Percentiles rank a stretch among this genome's conserved stretches.
phyloP scores from a whole-genome alignment of 176 grass and related monocot genomes.

The Guadua angustifolia region DNA sequence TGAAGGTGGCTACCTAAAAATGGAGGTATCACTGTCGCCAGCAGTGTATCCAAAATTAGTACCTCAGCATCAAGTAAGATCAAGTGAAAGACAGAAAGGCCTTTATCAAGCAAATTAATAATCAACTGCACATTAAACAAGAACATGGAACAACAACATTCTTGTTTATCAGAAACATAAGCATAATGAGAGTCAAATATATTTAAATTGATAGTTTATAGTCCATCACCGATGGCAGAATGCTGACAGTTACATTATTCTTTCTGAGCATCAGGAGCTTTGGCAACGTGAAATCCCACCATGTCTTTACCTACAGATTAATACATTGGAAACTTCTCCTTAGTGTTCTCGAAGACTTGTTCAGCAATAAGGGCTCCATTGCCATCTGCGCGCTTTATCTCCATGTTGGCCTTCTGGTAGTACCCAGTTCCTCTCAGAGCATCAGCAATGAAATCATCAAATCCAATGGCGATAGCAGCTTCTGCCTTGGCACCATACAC shows the following conservation, averaged over 20 bases:
- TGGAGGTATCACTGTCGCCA: neutral
- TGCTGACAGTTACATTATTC: constrained; percentile 37
- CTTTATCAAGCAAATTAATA: constrained; percentile 23
- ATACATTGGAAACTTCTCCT: constrained; percentile 68
- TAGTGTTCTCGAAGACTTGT: constrained; percentile 69
- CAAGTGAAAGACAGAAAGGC: neutral
- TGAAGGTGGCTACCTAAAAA: neutral
- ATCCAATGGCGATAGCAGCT: constrained; percentile 84
- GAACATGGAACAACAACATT: neutral
- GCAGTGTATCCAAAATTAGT: neutral
- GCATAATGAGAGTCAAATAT: constrained; percentile 6
- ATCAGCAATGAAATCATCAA: constrained; percentile 93
- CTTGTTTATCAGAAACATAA: constrained; percentile 16
- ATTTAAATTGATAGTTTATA: constrained; percentile 38
- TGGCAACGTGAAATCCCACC: constrained; percentile 42
- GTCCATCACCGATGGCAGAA: constrained; percentile 9
- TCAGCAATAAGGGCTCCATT: constrained; percentile 52
- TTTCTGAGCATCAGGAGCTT: constrained; percentile 34
- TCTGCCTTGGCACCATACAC: constrained; percentile 89
- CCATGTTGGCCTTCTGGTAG: constrained; percentile 65
- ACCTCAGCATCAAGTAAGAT: neutral
- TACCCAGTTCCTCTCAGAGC: constrained; percentile 66
- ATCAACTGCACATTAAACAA: constrained; percentile 2
- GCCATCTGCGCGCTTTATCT: constrained; percentile 51
- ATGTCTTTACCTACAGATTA: constrained; percentile 34